Evolutionary conservation across 495 filamentous ascomycete species (phyloP).

Genomic region (Penicillium pulvis): DNA sequence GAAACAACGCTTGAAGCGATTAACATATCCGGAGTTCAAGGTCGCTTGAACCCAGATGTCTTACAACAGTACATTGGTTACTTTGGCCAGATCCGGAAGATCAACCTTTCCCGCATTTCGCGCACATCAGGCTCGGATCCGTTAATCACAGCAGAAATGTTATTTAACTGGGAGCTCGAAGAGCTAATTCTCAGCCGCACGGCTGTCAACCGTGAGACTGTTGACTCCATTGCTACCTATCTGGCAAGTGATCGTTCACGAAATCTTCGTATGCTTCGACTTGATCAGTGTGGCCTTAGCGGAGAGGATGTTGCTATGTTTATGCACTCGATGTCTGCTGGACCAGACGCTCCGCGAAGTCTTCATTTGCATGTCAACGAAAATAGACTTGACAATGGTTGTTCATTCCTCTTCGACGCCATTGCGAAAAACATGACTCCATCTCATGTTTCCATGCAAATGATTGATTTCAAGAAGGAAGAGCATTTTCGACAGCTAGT

Average conservation of each 20-base stretch:
- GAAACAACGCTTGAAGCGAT: slow-evolving; percentile 73
- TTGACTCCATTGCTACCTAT: slow-evolving; percentile 64
- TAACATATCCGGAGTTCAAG: slow-evolving; percentile 75
- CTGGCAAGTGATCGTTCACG: slow-evolving; percentile 63
- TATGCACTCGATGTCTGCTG: slow-evolving; percentile 67
- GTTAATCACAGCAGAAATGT: slow-evolving; percentile 64
- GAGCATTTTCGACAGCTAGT: slow-evolving; percentile 73
- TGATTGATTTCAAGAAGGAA: slow-evolving; percentile 84
- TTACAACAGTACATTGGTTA: slow-evolving; percentile 65
- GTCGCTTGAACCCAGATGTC: slow-evolving; percentile 64
- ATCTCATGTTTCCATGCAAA: slow-evolving; percentile 72
- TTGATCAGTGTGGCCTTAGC: slow-evolving; percentile 80
- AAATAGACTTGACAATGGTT: slow-evolving; percentile 76
- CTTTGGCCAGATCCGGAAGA: slow-evolving; percentile 68
- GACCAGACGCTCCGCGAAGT: slow-evolving; percentile 56
- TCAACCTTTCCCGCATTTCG: slow-evolving; percentile 70
- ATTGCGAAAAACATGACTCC: slow-evolving; percentile 68
- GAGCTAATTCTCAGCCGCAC: slow-evolving; percentile 70
- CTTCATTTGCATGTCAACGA: slow-evolving; percentile 79
- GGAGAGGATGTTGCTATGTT: slow-evolving; percentile 77
- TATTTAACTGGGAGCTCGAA: slow-evolving; percentile 74
- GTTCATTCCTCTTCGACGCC: slow-evolving; percentile 67
- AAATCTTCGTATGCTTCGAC: slow-evolving; percentile 64
- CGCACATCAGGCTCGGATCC: slow-evolving; percentile 64
- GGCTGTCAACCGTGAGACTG: slow-evolving; percentile 56